Evolutionary conservation across 768 basidiomycete genomes (phyloP).

Genomic region (Mrakia blollopis): DNA sequence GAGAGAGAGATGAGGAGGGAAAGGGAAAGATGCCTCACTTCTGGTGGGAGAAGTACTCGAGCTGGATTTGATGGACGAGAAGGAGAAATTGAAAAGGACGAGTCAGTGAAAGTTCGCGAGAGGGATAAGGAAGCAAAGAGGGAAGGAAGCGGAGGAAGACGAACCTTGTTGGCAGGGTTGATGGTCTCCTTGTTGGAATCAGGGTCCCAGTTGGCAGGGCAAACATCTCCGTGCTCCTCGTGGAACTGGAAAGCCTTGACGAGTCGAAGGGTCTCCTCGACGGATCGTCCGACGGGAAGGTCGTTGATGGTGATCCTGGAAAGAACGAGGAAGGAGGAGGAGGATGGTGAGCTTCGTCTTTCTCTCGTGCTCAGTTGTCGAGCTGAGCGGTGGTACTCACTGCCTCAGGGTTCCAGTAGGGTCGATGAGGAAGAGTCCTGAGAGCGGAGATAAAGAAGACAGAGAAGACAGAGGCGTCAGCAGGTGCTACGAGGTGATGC

Average conservation of each 20-base stretch:
- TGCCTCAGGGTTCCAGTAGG: slow-evolving; percentile 33
- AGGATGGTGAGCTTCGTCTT: neutral
- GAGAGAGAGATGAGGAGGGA: slow-evolving; percentile 5
- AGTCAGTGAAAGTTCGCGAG: neutral
- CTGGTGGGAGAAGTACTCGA: slow-evolving; percentile 62
- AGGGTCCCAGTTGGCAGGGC: slow-evolving; percentile 77
- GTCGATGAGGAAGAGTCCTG: slow-evolving; percentile 47
- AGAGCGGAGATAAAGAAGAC: no score
- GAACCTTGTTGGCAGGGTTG: slow-evolving; percentile 46
- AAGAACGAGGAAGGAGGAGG: neutral
- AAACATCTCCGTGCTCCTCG: slow-evolving; percentile 41
- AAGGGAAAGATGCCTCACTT: slow-evolving; percentile 33
- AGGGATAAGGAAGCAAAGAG: neutral
- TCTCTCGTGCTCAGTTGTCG: neutral
- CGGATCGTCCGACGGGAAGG: slow-evolving; percentile 89
- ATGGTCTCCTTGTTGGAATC: slow-evolving; percentile 69
- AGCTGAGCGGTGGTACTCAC: neutral
- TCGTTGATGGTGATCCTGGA: slow-evolving; percentile 77
- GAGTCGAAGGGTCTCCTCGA: slow-evolving; percentile 85
- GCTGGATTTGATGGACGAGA: slow-evolving; percentile 49
- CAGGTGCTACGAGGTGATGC: neutral
- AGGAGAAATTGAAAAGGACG: neutral
- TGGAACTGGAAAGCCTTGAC: slow-evolving; percentile 72
- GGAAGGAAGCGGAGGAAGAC: neutral
- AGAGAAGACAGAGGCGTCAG: no score